Base-by-base conservation (phyloP, 1,284 basidiomycete species). In the Ustilago cynodontis region DNA sequence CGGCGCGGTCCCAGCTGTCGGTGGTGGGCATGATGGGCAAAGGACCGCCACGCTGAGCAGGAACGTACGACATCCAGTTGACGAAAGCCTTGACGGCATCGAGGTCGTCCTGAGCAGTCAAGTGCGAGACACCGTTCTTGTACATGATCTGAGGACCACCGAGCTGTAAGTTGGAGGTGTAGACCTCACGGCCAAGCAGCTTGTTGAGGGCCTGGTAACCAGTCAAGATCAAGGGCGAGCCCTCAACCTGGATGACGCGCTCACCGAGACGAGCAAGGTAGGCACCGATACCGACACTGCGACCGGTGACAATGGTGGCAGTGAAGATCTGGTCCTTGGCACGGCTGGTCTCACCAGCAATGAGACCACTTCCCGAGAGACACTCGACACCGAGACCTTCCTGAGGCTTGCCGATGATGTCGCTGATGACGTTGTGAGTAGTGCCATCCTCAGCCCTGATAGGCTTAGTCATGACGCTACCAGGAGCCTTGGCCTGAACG, bases 291-390 rank as follows among this genome's bases (percentile, higher is more conserved):
- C 97, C 97, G 80, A 99, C 97, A 6, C 95, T 98, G 63, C 97
- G 94, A 79, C 95, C 97, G 49, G 95, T 98, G 81, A 99, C 96
- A 83, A 99, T 91, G 22, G 97, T 99, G 86, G 98, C 95, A 58
- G 97, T 99, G 89, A 99, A 99, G 86, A 99, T 98, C 86, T 98
- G 94, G 82, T 99, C 95, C 87, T 98, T 98, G 0, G 97, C 97
- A 49, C 97, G 91, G 53, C 95, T 97, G 0, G 97, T 99, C 88
- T 98, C 97, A 73, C 97, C 97, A 45, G 97, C 97, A 84, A 99
- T 99, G 81, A 99, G 91, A 87, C 97, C 97, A 45, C 95, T 98
- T 50, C 97, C 97, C 83, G 90, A 93, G 85, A 99, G 89, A 77
- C 92, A 98, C 87, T 99, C 97, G 56, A 99, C 97, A 87, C 97